Conservation (phyloP, 2,329 filamentous ascomycete genomes). For the Ustulina deusta region DNA sequence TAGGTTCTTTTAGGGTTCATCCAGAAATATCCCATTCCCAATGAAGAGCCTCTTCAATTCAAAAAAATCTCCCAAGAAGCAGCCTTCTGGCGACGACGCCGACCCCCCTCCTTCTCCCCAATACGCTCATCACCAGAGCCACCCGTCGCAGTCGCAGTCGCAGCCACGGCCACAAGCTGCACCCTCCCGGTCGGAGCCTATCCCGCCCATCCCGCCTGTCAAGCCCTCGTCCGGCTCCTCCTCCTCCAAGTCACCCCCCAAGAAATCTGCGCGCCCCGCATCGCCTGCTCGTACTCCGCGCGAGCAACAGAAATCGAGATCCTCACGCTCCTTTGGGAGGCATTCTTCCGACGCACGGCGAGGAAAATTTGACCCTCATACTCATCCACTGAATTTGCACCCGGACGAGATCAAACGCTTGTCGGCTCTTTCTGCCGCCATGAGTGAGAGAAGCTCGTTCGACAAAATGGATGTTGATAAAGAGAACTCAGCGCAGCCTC, state of each 20-base stretch:
- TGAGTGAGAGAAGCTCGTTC: constrained; percentile 69
- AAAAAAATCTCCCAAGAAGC: constrained; percentile 52
- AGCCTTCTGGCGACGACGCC: constrained; percentile 48
- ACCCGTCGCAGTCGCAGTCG: constrained; percentile 25
- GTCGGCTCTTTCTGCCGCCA: constrained; percentile 71
- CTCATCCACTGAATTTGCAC: constrained; percentile 89
- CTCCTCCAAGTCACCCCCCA: constrained; percentile 42
- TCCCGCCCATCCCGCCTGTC: constrained; percentile 47
- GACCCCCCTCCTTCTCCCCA: constrained; percentile 42
- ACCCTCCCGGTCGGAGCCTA: constrained; percentile 45
- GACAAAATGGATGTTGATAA: constrained; percentile 79
- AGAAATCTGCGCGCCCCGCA: constrained; percentile 48
- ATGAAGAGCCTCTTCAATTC: constrained; percentile 53
- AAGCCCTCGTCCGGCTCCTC: constrained; percentile 41
- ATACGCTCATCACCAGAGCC: constrained; percentile 40
- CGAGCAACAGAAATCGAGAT: constrained; percentile 55
- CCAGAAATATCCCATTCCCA: constrained; percentile 44
- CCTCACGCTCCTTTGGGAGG: constrained; percentile 60
- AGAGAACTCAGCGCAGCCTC: constrained; percentile 65
- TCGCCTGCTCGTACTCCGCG: constrained; percentile 45
- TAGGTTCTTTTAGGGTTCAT: constrained; percentile 21
- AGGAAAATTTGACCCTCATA: constrained; percentile 73
- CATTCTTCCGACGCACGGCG: constrained; percentile 64
- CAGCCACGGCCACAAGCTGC: constrained; percentile 34
- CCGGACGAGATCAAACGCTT: constrained; percentile 87